Evolutionary conservation across 2,329 filamentous ascomycete species (phyloP), one percentile per base, ranked within the genome.

Genomic region (Colletotrichum cordylinicola): DNA sequence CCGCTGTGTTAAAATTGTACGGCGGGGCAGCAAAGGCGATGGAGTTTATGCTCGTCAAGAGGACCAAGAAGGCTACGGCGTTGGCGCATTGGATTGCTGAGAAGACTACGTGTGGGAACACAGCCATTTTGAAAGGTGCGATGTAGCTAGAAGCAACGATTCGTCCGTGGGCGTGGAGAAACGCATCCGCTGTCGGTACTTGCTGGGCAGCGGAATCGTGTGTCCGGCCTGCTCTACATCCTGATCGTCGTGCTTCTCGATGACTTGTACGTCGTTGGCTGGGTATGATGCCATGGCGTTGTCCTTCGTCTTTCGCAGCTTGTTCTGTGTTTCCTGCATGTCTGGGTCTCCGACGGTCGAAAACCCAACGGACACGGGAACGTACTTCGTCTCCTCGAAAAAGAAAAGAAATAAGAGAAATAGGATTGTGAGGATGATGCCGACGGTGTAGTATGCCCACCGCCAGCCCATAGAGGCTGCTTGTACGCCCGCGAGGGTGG

Each of bases 401-500:
- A 56, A 56, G 21, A 56, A 56, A 27, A 56, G 12, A 27, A 56
- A 56, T 3, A 27, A 16, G 52, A 56, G 21, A 24, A 27, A 27
- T 24, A 56, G 9, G 21, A 56, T 56, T 16, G 52, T 56, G 52
- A 56, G 52, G 3, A 56, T 56, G 52, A 56, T 16, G 12, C 52
- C 52, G 12, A 56, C 52, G 21, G 52, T 56, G 21, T 56, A 56
- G 52, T 81, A 84, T 31, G 79, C 80, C 43, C 75, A 74, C n/a
- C 80, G 80, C 80, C 79, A 81, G 21, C 80, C 79, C 8, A 76
- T 72, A 7, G 67, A 37, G 1, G 76, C 74, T 10, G 82, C 81
- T 8, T 78, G 77, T 12, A 72, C 76, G 13, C 82, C 83, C 0
- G 82, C 80, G 2, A 82, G 81, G 24, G 84, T 80, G 18, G 83